phyloP scores from a whole-genome alignment of 352 stramenopile species.

The Phytophthora rubi region DNA sequence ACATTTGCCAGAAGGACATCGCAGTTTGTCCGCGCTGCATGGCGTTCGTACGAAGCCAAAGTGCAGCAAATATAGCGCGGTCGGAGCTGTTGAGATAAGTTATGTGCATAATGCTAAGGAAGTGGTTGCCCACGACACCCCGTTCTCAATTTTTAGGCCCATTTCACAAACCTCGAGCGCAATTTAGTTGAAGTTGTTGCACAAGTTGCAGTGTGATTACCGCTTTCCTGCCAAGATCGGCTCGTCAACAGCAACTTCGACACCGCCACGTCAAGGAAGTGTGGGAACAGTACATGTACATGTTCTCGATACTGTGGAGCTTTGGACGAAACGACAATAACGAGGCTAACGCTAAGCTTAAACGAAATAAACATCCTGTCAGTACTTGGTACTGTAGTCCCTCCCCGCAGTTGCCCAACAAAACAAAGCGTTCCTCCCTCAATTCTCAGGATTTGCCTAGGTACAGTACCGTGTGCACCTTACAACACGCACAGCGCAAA shows the following conservation, averaged over 20 bases:
- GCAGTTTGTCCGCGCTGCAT: constrained; percentile 27
- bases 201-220: not conserved
- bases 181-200: not conserved
- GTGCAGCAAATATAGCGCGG: constrained; percentile 18
- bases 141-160: not conserved
- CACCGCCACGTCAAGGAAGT: not conserved
- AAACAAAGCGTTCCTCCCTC: not conserved
- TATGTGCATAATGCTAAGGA: not conserved
- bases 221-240: not conserved
- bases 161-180: not conserved
- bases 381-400: not conserved
- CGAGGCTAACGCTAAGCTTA: no score
- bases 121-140: not conserved
- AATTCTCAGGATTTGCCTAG: not conserved
- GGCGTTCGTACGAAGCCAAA: constrained; percentile 15
- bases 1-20: constrained; percentile 19
- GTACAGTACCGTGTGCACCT: not conserved
- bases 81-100: constrained; percentile 19
- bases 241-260: not conserved
- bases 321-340: no score
- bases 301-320: no score
- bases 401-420: not conserved
- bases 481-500: not conserved
- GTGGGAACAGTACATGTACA: no score
- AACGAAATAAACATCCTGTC: no score